Conservation (phyloP, 352 stramenopile species). For the Aphanomyces euteiches region DNA sequence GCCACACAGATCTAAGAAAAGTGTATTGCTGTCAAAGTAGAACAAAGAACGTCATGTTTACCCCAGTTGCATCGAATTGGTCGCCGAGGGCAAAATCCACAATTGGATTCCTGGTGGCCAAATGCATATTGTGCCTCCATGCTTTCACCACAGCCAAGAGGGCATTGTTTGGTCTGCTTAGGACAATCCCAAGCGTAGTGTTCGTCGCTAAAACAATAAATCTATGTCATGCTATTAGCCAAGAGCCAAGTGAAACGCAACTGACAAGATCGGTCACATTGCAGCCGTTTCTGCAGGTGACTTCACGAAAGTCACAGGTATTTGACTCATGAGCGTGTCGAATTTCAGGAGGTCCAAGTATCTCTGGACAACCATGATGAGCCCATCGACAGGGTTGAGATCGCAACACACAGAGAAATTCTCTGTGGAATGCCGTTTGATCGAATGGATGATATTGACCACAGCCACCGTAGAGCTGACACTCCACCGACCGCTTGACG, state of each 20-base stretch:
- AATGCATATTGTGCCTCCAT: slow-evolving; percentile 38
- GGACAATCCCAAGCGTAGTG: slow-evolving; percentile 72
- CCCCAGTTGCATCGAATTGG: slow-evolving; percentile 48
- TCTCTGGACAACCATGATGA: slow-evolving; percentile 43
- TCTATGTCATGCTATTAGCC: neutral
- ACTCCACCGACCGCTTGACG: slow-evolving; percentile 51
- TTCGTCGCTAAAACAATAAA: slow-evolving; percentile 44
- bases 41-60: neutral
- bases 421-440: slow-evolving; percentile 58
- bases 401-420: slow-evolving; percentile 46
- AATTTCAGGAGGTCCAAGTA: slow-evolving; percentile 39
- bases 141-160: slow-evolving; percentile 32
- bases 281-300: slow-evolving; percentile 54
- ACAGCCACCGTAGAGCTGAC: slow-evolving; percentile 43
- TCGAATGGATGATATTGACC: slow-evolving; percentile 44
- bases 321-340: slow-evolving; percentile 53
- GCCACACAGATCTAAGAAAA: slow-evolving; percentile 43
- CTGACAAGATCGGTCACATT: slow-evolving; percentile 31
- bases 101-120: slow-evolving; percentile 44
- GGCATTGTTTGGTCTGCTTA: slow-evolving; percentile 44
- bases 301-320: slow-evolving; percentile 52
- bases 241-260: slow-evolving; percentile 36
- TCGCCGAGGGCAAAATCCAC: slow-evolving; percentile 46
- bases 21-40: neutral
- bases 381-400: slow-evolving; percentile 53